phyloP scores from a whole-genome alignment of 2,329 filamentous ascomycete species.

The Aspergillus fijiensis region DNA sequence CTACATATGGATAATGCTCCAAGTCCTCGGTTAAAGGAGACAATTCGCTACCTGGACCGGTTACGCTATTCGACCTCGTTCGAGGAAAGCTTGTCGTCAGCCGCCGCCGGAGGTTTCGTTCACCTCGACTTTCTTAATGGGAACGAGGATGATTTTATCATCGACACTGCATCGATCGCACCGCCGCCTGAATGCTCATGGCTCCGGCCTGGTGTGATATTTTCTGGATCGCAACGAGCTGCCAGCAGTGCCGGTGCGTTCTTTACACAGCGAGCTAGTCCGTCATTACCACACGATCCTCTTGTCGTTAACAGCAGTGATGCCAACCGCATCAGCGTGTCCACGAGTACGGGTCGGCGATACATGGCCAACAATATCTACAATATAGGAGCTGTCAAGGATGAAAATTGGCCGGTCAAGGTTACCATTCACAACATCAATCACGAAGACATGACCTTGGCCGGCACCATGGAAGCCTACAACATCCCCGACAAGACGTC shows the following conservation, averaged over 20 bases:
- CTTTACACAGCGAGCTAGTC: slow-evolving; percentile 31
- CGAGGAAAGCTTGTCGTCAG: slow-evolving; percentile 55
- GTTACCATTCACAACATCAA: slow-evolving; percentile 65
- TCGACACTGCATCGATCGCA: slow-evolving; percentile 53
- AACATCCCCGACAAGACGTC: slow-evolving; percentile 59
- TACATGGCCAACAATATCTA: slow-evolving; percentile 34
- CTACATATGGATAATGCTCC: slow-evolving; percentile 36
- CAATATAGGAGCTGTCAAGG: slow-evolving; percentile 33
- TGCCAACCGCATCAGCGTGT: slow-evolving; percentile 34
- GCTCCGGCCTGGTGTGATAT: slow-evolving; percentile 60
- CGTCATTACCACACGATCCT: slow-evolving; percentile 31
- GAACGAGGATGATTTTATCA: slow-evolving; percentile 57
- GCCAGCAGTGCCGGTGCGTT: slow-evolving; percentile 34
- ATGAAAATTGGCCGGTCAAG: slow-evolving; percentile 66
- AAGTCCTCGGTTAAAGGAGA: slow-evolving; percentile 52
- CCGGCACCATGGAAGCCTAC: slow-evolving; percentile 69
- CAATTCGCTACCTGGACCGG: slow-evolving; percentile 61
- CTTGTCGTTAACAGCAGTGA: slow-evolving; percentile 39
- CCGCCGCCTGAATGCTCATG: slow-evolving; percentile 58
- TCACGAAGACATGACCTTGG: slow-evolving; percentile 59
- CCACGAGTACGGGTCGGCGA: slow-evolving; percentile 38
- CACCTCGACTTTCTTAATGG: slow-evolving; percentile 54
- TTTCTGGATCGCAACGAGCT: slow-evolving; percentile 63
- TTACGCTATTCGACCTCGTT: slow-evolving; percentile 55
- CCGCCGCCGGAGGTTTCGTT: slow-evolving; percentile 55